Percentiles rank a stretch among this genome's conserved stretches.
Conservation (phyloP, 352 stramenopile genomes). For the Phytophthora pisi region DNA sequence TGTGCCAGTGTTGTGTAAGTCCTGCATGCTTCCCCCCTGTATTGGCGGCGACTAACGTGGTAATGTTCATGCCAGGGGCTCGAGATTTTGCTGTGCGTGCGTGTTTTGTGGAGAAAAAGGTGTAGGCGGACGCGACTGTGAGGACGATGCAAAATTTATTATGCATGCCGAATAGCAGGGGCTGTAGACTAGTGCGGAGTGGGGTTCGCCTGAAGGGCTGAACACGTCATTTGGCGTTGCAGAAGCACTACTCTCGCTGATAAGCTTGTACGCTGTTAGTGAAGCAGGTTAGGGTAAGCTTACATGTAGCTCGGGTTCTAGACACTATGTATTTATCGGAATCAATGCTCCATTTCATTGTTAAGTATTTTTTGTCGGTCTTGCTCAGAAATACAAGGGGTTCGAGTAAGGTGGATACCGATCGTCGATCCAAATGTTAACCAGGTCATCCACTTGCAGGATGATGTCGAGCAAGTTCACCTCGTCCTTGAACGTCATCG, state of each 20-base stretch:
- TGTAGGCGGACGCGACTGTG: slow-evolving; percentile 2
- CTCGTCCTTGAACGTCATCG: slow-evolving; percentile 64
- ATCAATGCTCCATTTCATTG: slow-evolving; percentile 19
- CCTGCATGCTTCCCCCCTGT: background rate
- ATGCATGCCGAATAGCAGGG: slow-evolving; percentile 3
- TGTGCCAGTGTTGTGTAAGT: slow-evolving; percentile 22
- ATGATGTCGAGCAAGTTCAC: slow-evolving; percentile 63
- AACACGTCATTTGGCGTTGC: slow-evolving; percentile 14
- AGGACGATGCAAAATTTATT: slow-evolving; percentile 6
- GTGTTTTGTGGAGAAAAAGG: slow-evolving; percentile 12
- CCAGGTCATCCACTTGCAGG: slow-evolving; percentile 67
- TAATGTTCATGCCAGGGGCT: slow-evolving; percentile 23
- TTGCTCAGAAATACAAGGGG: slow-evolving; percentile 64
- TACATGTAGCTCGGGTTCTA: slow-evolving; percentile 6
- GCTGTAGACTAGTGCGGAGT: slow-evolving; percentile 29
- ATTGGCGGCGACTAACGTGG: slow-evolving; percentile 20
- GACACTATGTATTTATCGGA: slow-evolving; percentile 32
- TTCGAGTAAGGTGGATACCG: slow-evolving; percentile 74
- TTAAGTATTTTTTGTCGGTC: background rate
- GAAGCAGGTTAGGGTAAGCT: background rate
- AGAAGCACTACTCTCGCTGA: slow-evolving; percentile 19
- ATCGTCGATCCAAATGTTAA: slow-evolving; percentile 80
- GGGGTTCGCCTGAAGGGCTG: slow-evolving; percentile 26
- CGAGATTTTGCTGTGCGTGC: slow-evolving; percentile 16
- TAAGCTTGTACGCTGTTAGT: slow-evolving; percentile 19